These are phyloP conservation scores for Picochlorum sp. DNA, from an alignment of 139 green algal genomes.

Conservation along the genomic window DNA sequence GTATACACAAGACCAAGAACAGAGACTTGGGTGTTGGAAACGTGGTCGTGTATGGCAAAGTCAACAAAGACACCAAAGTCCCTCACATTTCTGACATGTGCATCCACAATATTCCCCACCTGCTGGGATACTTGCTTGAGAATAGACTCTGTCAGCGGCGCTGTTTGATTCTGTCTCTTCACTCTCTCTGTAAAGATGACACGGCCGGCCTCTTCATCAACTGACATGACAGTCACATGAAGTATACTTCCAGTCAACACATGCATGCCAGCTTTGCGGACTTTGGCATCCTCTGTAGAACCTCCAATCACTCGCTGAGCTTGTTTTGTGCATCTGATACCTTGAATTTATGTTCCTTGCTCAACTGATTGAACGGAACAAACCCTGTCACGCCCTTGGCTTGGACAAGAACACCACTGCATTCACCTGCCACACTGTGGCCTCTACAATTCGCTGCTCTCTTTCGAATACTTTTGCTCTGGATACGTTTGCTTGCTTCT, in stretches of 20 bases:
- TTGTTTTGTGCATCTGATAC: conserved; percentile 5
- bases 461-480: background rate
- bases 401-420: conserved; percentile 20
- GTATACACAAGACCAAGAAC: conserved; percentile 26
- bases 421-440: conserved; percentile 21
- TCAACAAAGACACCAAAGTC: conserved; percentile 31
- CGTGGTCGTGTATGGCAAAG: conserved; percentile 4
- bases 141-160: background rate
- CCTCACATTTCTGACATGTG: conserved; percentile 9
- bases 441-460: background rate
- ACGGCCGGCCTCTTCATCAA: conserved; percentile 4
- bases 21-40: background rate
- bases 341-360: background rate
- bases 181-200: conserved; percentile 5
- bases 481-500: conserved; percentile 3
- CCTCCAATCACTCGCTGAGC: conserved; percentile 6
- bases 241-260: background rate
- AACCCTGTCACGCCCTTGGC: conserved; percentile 14
- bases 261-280: background rate
- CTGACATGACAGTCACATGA: background rate
- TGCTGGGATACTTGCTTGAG: background rate
- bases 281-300: background rate
- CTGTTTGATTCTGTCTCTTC: background rate
- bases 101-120: conserved; percentile 3
- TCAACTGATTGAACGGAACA: conserved; percentile 16